Percentiles rank a stretch among this genome's conserved stretches.
phyloP scores from a whole-genome alignment of 768 basidiomycete genomes.

The Tricholoma flavovirens region DNA sequence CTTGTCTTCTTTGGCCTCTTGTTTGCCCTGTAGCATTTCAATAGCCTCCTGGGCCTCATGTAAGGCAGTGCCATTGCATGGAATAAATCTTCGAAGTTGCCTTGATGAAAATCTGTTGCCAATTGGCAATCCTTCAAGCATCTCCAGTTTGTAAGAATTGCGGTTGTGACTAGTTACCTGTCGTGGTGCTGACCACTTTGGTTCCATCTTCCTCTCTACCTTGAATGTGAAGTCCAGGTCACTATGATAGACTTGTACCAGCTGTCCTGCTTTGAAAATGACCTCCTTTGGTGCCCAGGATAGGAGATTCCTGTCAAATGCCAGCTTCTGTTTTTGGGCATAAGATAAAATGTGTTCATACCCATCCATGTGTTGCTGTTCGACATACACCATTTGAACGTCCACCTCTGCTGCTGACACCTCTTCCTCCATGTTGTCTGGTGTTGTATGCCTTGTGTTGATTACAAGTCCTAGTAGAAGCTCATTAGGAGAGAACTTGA shows the following conservation, averaged over 20 bases:
- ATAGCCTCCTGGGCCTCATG: slow-evolving; percentile 8
- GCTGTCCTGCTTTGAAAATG: not conserved
- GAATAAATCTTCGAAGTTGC: slow-evolving; percentile 14
- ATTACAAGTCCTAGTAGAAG: no score
- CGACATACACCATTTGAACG: no score
- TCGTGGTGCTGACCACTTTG: slow-evolving; percentile 23
- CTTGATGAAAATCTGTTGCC: not conserved
- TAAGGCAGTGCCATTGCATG: slow-evolving; percentile 14
- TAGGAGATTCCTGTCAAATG: no score
- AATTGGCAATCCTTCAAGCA: slow-evolving; percentile 8
- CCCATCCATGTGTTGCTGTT: no score
- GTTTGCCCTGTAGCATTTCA: not conserved
- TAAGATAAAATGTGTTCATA: no score
- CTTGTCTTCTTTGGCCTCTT: slow-evolving; percentile 7
- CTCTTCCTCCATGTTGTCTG: no score
- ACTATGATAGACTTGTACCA: slow-evolving; percentile 8
- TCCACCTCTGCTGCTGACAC: no score
- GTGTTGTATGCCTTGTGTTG: no score
- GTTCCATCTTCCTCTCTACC: slow-evolving; percentile 18
- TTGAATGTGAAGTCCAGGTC: slow-evolving; percentile 8
- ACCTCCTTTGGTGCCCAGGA: no score
- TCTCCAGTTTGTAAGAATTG: slow-evolving; percentile 13
- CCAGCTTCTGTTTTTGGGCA: no score
- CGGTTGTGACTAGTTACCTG: slow-evolving; percentile 6
- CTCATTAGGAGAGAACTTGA: no score